Conservation (phyloP, 257 asterid species). For the Solanum appendiculatum region DNA sequence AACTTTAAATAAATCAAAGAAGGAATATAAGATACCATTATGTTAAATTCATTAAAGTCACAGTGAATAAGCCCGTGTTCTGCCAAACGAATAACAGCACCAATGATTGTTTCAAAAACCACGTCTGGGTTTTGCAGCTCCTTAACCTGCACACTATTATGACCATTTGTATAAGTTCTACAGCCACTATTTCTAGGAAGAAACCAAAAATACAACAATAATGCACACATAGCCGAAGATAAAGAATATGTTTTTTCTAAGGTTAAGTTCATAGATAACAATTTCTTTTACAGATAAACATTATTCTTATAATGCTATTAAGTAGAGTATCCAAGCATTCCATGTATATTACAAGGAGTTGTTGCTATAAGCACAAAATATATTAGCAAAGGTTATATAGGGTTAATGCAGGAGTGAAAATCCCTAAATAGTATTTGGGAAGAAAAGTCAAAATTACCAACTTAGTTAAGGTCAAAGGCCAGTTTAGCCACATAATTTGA, state of each 20-base stretch:
- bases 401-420: background rate
- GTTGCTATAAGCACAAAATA: background rate
- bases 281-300: conserved; percentile 2
- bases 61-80: conserved; percentile 98
- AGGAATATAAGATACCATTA: conserved; percentile 19
- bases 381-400: background rate
- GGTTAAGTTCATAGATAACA: background rate
- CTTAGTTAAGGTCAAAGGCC: background rate
- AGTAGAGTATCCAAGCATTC: background rate
- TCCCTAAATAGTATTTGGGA: background rate
- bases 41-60: conserved; percentile 91
- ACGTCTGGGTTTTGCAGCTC: conserved; percentile 69
- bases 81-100: conserved; percentile 80
- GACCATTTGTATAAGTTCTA: background rate
- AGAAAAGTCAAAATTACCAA: background rate
- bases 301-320: background rate
- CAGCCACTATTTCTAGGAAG: background rate
- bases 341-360: background rate
- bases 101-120: conserved; percentile 67
- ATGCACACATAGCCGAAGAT: background rate
- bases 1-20: background rate
- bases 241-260: background rate
- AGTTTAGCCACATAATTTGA: background rate
- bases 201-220: background rate
- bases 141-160: conserved; percentile 80